Percentiles rank a stretch among this genome's conserved stretches.
Evolutionary conservation across 805 yeast species (phyloP).

Genomic region (Phaffomyces opuntiae): DNA sequence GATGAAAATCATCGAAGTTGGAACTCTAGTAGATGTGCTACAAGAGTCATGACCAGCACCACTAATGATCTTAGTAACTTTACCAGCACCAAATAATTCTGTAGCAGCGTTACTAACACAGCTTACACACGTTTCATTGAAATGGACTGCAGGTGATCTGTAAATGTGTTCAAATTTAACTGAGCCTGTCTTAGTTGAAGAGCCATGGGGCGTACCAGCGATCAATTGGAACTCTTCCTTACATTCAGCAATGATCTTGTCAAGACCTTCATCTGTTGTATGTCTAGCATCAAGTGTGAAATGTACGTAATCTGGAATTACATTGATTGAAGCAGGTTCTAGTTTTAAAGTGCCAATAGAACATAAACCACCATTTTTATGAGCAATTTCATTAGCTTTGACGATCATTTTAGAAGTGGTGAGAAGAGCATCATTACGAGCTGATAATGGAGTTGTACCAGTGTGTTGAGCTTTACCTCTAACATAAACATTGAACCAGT

Average conservation of each 20-base stretch:
- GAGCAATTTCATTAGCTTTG: constrained; percentile 49
- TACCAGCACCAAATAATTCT: constrained; percentile 39
- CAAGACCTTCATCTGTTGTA: constrained; percentile 36
- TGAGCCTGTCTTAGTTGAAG: constrained; percentile 25
- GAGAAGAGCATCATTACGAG: constrained; percentile 55
- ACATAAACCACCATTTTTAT: constrained; percentile 43
- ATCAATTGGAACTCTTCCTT: constrained; percentile 31
- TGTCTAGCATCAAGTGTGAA: constrained; percentile 61
- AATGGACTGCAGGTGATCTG: constrained; percentile 50
- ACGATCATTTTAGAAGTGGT: constrained; percentile 52
- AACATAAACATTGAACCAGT: constrained; percentile 53
- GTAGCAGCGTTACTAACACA: constrained; percentile 48
- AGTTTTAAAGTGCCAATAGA: constrained; percentile 53
- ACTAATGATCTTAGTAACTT: constrained; percentile 42
- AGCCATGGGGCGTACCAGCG: constrained; percentile 4
- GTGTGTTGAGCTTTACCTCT: constrained; percentile 65
- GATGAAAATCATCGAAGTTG: constrained; percentile 70
- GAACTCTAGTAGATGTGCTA: constrained; percentile 45
- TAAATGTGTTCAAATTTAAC: constrained; percentile 38
- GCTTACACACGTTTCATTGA: constrained; percentile 42
- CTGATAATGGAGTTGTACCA: constrained; percentile 62
- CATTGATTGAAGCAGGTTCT: constrained; percentile 58
- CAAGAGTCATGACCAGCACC: constrained; percentile 79
- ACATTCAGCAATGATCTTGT: constrained; percentile 31
- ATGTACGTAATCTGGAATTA: constrained; percentile 53